Evolutionary conservation across 1,284 basidiomycete genomes (phyloP).

Genomic region (Thecaphora frezii): DNA sequence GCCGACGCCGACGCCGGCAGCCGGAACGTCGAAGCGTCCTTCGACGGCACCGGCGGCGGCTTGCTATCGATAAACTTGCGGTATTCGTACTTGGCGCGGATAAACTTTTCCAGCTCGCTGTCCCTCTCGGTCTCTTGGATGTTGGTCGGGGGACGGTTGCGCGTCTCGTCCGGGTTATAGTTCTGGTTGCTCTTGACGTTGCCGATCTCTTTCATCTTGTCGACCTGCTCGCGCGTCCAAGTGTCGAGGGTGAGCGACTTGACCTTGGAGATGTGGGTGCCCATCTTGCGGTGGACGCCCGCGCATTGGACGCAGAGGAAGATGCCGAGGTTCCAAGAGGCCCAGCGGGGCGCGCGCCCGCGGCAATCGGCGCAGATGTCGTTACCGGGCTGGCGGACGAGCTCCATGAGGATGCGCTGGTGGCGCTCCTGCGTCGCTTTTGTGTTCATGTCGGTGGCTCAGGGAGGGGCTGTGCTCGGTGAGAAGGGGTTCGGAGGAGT

Average conservation of each 20-base stretch:
- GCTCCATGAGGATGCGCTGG: conserved; percentile 69
- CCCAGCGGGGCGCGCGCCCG: conserved; percentile 74
- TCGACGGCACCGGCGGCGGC: conserved; percentile 43
- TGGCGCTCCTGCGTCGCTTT: conserved; percentile 66
- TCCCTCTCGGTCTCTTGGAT: conserved; percentile 74
- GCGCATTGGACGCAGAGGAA: conserved; percentile 72
- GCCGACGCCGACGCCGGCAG: conserved; percentile 8
- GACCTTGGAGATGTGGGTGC: conserved; percentile 66
- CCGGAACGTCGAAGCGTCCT: conserved; percentile 36
- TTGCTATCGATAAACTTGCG: conserved; percentile 40
- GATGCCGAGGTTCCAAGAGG: conserved; percentile 69
- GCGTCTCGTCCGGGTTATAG: conserved; percentile 75
- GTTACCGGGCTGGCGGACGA: conserved; percentile 73
- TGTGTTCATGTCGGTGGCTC: conserved; percentile 32
- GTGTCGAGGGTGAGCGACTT: conserved; percentile 80
- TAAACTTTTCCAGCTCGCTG: conserved; percentile 79
- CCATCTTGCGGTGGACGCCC: conserved; percentile 82
- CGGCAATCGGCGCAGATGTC: conserved; percentile 85
- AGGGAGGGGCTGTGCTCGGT: too few species aligned
- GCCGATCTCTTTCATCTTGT: conserved; percentile 74
- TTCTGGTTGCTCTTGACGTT: conserved; percentile 74
- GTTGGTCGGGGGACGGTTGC: conserved; percentile 76
- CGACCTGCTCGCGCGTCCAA: conserved; percentile 80
- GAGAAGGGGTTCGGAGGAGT: too few species aligned
- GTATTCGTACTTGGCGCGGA: conserved; percentile 67